Conservation (phyloP, 75 land plant species). For the Chamaecyparis obtusa region DNA sequence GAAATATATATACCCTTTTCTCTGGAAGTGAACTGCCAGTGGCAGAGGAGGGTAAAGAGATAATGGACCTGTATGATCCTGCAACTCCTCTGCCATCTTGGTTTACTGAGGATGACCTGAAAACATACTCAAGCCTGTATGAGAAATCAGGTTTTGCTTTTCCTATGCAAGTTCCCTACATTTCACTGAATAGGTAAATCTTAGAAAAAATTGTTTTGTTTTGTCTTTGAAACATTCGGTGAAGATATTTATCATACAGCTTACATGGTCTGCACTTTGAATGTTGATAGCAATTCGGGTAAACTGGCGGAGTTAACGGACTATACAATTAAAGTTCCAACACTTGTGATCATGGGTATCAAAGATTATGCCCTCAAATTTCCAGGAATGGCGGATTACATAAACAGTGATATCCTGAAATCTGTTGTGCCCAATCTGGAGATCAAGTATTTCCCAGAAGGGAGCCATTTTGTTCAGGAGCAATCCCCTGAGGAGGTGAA, state of each 20-base stretch:
- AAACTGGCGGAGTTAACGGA: constrained; percentile 10
- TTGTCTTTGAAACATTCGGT: neutral
- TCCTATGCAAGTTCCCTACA: constrained; percentile 33
- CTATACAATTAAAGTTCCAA: constrained; percentile 18
- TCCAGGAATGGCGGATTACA: constrained; percentile 13
- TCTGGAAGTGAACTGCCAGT: constrained; percentile 44
- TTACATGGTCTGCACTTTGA: neutral
- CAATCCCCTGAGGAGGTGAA: constrained; percentile 60
- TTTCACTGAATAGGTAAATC: neutral
- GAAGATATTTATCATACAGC: neutral
- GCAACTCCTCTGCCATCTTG: constrained; percentile 56
- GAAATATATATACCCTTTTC: constrained; percentile 60
- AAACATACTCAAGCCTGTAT: constrained; percentile 40
- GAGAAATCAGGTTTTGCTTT: constrained; percentile 51
- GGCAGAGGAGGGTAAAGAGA: constrained; percentile 51
- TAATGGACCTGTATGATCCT: constrained; percentile 54
- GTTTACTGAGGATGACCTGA: constrained; percentile 62
- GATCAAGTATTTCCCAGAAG: constrained; percentile 28
- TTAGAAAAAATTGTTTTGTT: neutral
- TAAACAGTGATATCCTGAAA: constrained; percentile 36
- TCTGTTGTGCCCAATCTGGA: constrained; percentile 33
- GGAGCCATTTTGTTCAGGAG: constrained; percentile 63
- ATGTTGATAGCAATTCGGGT: constrained; percentile 11
- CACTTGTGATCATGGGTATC: constrained; percentile 30
- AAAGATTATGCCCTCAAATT: constrained; percentile 29